Evolutionary conservation across 179 eudicot genomes (phyloP), one percentile per base, ranked within the genome.

Genomic region (Sideroxylon spinosum): DNA sequence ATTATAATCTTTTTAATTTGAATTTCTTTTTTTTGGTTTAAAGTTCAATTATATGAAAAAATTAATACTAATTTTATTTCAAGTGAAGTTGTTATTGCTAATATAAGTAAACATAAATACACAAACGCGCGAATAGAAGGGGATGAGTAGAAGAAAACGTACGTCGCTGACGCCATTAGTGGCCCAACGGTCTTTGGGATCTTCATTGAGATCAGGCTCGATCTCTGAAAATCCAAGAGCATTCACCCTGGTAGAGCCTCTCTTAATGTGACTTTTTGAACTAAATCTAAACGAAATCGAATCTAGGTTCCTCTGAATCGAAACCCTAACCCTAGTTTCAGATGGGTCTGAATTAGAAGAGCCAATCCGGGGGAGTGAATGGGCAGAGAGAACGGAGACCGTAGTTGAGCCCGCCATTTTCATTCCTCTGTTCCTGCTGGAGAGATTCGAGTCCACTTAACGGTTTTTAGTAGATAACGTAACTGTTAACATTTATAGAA

Each of bases 171-270:
- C 78, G 55, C 97, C 89, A 62, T 80, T 82, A 16, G 93, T 94
- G 17, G 79, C 91, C 97, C 97, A 89, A 28, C 90, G 87, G 77
- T 94, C 98, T 22, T 20, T 85, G 1, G 92, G 92, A 60, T 94
- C 98, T 81, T 94, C 98, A 74, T 89, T 90, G 64, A 94, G 82
- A 29, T 94, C 98, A 3, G 93, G 91, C 75, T 94, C 98, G 16
- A 94, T 87, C 48, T 92, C 90, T 6, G 98, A 76, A 32, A 94
- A 62, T 56, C 95, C 95, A 26, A 88, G 87, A 20, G 88, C 97
- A 65, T 72, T 65, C 85, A 93, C 79, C 80, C 81, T 87, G 16
- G 90, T 86, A n/a, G 80, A 71, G 19, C 83, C 74, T 29, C 68
- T 61, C 55, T 70, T 78, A 19, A 63, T 25, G 65, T 20, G 26